Conservation (phyloP, 257 asterid genomes). For the Solanum chmielewskii region DNA sequence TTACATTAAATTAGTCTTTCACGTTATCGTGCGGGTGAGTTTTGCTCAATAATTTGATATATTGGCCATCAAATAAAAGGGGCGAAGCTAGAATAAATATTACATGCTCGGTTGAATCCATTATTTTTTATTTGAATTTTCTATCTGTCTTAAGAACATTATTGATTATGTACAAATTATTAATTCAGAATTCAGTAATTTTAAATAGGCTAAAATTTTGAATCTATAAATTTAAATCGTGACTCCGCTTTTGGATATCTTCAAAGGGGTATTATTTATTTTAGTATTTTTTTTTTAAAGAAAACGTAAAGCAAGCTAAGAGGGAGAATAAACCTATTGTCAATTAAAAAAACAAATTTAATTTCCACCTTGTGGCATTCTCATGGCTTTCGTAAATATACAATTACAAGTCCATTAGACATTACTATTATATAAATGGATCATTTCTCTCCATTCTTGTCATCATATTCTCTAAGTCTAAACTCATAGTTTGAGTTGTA, state of each 20-base stretch:
- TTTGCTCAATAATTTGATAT: not conserved
- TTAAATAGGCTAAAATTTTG: no score
- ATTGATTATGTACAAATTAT: no score
- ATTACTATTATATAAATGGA: not conserved
- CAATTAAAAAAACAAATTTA: not conserved
- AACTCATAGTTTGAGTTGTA: not conserved
- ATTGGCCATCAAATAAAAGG: not conserved
- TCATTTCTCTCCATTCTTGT: not conserved
- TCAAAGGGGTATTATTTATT: not conserved
- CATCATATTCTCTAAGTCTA: not conserved
- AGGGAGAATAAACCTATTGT: not conserved
- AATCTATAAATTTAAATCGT: no score
- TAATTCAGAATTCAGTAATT: not conserved
- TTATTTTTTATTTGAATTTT: no score
- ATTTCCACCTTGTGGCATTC: not conserved
- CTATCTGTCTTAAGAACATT: not conserved
- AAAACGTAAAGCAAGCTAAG: not conserved
- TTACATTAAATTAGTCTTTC: not conserved
- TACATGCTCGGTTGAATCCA: not conserved
- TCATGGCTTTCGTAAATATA: not conserved
- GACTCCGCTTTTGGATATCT: not conserved
- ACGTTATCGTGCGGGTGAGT: not conserved
- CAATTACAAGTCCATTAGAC: not conserved
- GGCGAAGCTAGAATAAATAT: not conserved
- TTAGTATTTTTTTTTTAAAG: not conserved